A percentile compares a stretch with the other conserved stretches of the same genome.
phyloP scores from a whole-genome alignment of 2,329 filamentous ascomycete species.

The Neurospora crassa region DNA sequence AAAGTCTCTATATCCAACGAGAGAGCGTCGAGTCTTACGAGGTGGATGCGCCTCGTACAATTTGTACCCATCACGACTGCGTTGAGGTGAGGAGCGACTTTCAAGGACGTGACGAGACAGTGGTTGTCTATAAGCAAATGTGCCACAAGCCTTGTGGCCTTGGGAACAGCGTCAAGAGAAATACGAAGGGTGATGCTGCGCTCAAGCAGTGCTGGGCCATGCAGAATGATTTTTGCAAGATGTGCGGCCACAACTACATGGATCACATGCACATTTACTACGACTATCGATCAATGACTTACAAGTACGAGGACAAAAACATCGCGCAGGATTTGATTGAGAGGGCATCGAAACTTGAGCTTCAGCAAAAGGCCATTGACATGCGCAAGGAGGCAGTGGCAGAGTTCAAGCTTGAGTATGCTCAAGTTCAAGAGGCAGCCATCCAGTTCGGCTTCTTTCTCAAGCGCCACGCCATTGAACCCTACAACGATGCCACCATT shows the following conservation, averaged over 20 bases:
- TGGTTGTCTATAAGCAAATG: conserved; percentile 21
- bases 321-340: conserved; percentile 17
- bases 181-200: conserved; percentile 17
- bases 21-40: conserved; percentile 15
- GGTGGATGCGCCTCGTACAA: conserved; percentile 22
- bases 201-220: conserved; percentile 7
- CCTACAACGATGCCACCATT: conserved; percentile 31
- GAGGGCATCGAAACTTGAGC: conserved; percentile 14
- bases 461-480: conserved; percentile 26
- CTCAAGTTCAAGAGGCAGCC: conserved; percentile 24
- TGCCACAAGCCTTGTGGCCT: conserved; percentile 25
- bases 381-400: conserved; percentile 12
- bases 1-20: conserved; percentile 19
- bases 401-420: conserved; percentile 24
- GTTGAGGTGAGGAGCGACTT: conserved; percentile 16
- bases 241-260: conserved; percentile 26
- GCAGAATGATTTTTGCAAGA: conserved; percentile 11
- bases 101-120: conserved; percentile 15
- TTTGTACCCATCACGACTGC: conserved; percentile 23
- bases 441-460: conserved; percentile 29
- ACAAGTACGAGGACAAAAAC: conserved; percentile 17
- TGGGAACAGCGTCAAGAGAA: conserved; percentile 15
- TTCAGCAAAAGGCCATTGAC: conserved; percentile 19
- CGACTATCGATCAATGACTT: conserved; percentile 19
- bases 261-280: conserved; percentile 28